phyloP scores from a whole-genome alignment of 345 rosid species.

The Citrus maxima region DNA sequence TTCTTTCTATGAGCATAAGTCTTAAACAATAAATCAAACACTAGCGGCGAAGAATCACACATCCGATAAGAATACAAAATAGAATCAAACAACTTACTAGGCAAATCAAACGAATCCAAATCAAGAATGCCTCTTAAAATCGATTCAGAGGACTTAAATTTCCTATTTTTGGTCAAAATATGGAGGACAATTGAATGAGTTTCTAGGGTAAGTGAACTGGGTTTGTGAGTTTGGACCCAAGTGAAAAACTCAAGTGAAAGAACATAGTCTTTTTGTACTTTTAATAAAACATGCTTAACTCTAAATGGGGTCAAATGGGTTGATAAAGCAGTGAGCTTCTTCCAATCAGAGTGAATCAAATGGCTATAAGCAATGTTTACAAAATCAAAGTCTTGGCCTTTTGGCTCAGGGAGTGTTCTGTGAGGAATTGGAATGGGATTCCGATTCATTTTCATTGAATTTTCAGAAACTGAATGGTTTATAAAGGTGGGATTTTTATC shows the following conservation, averaged over 20 bases:
- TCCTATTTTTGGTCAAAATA: conserved; percentile 58
- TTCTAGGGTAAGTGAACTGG: conserved; percentile 51
- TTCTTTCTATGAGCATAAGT: conserved; percentile 65
- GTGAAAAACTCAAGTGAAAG: conserved; percentile 75
- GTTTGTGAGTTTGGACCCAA: conserved; percentile 49
- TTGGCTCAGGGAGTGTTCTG: conserved; percentile 57
- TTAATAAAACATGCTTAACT: conserved; percentile 57
- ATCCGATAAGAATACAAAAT: conserved; percentile 56
- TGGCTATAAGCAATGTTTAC: conserved; percentile 81
- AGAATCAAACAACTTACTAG: conserved; percentile 55
- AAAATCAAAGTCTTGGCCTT: conserved; percentile 79
- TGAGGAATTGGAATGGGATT: conserved; percentile 64
- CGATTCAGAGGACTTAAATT: conserved; percentile 68
- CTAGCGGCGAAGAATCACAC: conserved; percentile 74
- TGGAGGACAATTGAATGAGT: conserved; percentile 62
- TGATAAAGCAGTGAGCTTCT: conserved; percentile 43
- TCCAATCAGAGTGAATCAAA: conserved; percentile 80
- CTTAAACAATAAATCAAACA: conserved; percentile 75
- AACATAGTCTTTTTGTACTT: conserved; percentile 57
- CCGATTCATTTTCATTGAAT: conserved; percentile 15
- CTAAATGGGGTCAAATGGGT: conserved; percentile 48
- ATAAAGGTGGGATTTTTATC: conserved; percentile 1
- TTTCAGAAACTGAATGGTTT: conserved; percentile 14
- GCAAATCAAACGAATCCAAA: conserved; percentile 32
- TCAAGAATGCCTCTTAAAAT: conserved; percentile 38